Evolutionary conservation across 495 filamentous ascomycete species (phyloP).

Genomic region (Podospora fimiseda): DNA sequence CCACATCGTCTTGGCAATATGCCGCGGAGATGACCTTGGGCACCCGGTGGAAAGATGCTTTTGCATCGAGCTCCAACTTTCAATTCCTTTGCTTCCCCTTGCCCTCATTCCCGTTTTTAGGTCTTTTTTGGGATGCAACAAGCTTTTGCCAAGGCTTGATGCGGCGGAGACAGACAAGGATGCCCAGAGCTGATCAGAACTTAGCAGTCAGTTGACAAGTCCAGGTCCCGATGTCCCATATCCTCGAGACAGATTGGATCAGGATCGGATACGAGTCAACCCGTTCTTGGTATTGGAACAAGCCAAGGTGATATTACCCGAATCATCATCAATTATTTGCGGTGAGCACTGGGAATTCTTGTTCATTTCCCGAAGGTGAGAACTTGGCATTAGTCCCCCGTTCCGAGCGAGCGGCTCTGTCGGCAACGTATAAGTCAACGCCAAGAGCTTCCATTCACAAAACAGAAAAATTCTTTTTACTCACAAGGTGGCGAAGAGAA

Average conservation of each 20-base stretch:
- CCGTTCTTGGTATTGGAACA: no score
- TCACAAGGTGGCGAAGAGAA: neutral
- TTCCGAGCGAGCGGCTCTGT: no score
- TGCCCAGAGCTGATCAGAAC: neutral
- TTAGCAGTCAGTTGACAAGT: neutral
- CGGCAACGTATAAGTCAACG: neutral
- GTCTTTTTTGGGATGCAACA: constrained; percentile 5
- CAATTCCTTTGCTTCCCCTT: neutral
- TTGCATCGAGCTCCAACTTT: neutral
- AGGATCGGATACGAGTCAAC: no score
- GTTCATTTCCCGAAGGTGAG: no score
- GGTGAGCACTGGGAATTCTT: no score
- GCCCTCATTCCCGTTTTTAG: neutral
- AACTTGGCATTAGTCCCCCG: no score
- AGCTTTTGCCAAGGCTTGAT: constrained; percentile 24
- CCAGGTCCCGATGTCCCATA: no score
- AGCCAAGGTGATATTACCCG: neutral
- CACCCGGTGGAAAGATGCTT: constrained; percentile 1
- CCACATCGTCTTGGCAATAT: constrained; percentile 4
- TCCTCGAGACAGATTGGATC: no score
- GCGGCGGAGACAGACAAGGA: constrained; percentile 5
- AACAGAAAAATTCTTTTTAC: neutral
- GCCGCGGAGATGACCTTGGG: constrained; percentile 7
- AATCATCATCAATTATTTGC: neutral
- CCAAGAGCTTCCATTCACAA: neutral